Conservation (phyloP, 495 filamentous ascomycete species). For the Collariella sp. region DNA sequence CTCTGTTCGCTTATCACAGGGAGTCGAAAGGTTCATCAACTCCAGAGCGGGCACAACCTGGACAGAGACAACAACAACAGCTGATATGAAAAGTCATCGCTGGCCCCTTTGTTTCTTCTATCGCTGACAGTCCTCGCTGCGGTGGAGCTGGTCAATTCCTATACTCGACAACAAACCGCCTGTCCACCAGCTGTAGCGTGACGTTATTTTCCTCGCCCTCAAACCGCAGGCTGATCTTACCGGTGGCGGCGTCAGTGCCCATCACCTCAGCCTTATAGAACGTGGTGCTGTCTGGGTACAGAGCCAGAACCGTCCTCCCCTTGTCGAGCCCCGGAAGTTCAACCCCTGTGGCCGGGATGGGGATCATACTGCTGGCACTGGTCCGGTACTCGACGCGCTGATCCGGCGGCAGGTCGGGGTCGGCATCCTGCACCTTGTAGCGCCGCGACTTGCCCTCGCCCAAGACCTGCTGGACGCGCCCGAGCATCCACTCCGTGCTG, state of each 20-base stretch:
- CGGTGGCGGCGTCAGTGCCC: conserved; percentile 47
- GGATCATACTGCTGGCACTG: conserved; percentile 70
- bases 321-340: conserved; percentile 60
- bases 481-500: conserved; percentile 79
- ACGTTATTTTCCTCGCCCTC: conserved; percentile 80
- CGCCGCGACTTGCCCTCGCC: conserved; percentile 82
- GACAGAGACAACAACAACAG: too few relatives aligned
- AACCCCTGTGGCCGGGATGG: conserved; percentile 51
- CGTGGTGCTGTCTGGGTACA: conserved; percentile 88
- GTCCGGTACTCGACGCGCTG: conserved; percentile 70
- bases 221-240: conserved; percentile 59
- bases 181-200: conserved; percentile 67
- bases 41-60: neutral
- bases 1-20: neutral
- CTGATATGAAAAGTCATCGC: neutral
- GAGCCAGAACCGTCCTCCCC: conserved; percentile 71
- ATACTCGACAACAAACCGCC: conserved; percentile 73
- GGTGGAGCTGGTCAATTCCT: conserved; percentile 14
- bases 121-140: too few relatives aligned
- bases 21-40: too few relatives aligned
- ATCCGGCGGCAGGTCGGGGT: conserved; percentile 65
- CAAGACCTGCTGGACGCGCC: conserved; percentile 71
- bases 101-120: neutral
- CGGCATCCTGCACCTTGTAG: conserved; percentile 91
- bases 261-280: conserved; percentile 97